A percentile compares a stretch with the other conserved stretches of the same genome.
These are phyloP conservation scores for Lophium mytilinum DNA, from an alignment of 495 filamentous ascomycete species.

Conservation along the genomic window DNA sequence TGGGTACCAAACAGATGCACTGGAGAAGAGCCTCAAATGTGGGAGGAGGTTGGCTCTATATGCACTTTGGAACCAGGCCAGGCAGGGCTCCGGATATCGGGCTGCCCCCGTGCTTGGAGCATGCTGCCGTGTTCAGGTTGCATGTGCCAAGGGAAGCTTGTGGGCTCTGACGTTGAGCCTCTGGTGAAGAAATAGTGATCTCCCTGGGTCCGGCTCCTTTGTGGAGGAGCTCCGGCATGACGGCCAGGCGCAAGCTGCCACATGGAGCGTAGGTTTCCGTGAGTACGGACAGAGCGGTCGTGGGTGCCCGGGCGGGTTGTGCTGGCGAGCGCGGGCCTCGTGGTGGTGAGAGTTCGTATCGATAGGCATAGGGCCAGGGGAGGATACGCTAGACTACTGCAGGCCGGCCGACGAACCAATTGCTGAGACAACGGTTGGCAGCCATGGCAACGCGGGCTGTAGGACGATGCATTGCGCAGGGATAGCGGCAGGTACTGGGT, in stretches of 20 bases:
- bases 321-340: not conserved
- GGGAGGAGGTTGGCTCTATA: conserved; percentile 9
- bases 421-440: not conserved
- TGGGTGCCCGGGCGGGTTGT: no score
- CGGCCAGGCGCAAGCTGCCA: not conserved
- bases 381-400: conserved; percentile 5
- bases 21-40: conserved; percentile 6
- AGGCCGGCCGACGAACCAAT: not conserved
- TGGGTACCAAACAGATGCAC: conserved; percentile 7
- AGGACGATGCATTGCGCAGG: no score
- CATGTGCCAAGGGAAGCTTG: conserved; percentile 24
- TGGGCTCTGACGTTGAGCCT: not conserved
- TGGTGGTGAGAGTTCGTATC: not conserved
- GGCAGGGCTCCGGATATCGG: conserved; percentile 8
- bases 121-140: conserved; percentile 13
- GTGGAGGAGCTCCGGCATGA: conserved; percentile 8
- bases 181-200: not conserved
- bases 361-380: not conserved
- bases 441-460: not conserved
- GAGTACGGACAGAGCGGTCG: not conserved
- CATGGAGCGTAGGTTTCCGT: conserved; percentile 8
- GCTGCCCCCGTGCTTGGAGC: not conserved
- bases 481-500: not conserved
- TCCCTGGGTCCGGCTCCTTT: conserved; percentile 6
- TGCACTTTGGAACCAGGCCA: not conserved